Conservation (phyloP, 2,329 filamentous ascomycete genomes). For the Colletotrichum spinosum region DNA sequence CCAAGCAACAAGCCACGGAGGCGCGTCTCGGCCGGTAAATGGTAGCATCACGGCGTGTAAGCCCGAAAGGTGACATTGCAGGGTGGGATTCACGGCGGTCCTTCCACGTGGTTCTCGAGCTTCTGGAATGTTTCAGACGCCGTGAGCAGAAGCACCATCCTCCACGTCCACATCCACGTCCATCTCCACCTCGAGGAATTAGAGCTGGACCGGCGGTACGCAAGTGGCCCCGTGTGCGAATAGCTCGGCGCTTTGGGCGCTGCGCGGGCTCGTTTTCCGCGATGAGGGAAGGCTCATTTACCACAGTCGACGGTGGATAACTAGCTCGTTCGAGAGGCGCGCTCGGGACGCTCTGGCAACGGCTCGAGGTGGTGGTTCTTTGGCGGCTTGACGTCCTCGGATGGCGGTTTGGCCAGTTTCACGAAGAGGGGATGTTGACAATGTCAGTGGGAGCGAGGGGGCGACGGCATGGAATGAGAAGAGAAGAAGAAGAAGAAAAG, state of each 20-base stretch:
- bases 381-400: not conserved
- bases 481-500: not conserved
- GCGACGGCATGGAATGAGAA: not conserved
- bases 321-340: not conserved
- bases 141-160: not conserved
- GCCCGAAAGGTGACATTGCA: not conserved
- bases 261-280: constrained; percentile 4
- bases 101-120: constrained; percentile 25
- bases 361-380: not conserved
- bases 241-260: constrained; percentile 33
- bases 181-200: not conserved
- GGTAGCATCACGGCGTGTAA: not conserved
- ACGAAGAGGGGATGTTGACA: constrained; percentile 11
- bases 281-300: not conserved
- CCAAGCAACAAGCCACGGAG: not conserved
- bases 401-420: constrained; percentile 20
- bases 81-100: not conserved
- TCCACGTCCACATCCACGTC: too few species aligned
- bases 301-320: not conserved
- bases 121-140: constrained; percentile 35
- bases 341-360: not conserved
- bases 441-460: not conserved
- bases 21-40: not conserved
- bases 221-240: constrained; percentile 1
- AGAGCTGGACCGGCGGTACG: not conserved